A percentile compares a stretch with the other conserved stretches of the same genome.
Evolutionary conservation across 2,329 filamentous ascomycete species (phyloP).

Genomic region (Biscogniauxia sp.): DNA sequence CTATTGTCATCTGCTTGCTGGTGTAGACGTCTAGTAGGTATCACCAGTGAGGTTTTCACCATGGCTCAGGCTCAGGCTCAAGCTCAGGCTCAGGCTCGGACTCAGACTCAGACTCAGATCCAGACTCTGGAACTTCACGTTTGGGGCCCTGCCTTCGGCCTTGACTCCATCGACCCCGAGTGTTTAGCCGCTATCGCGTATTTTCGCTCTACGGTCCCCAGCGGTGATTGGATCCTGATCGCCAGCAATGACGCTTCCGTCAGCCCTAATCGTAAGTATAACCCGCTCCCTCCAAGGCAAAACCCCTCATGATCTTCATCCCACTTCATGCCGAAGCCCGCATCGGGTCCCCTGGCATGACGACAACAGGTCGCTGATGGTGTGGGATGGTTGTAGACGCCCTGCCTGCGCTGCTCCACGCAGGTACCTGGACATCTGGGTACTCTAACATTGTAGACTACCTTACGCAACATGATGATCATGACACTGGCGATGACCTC

Average conservation of each 20-base stretch:
- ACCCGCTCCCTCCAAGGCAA: conserved; percentile 12
- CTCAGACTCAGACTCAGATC: not conserved
- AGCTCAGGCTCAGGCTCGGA: conserved; percentile 23
- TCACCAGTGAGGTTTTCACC: not conserved
- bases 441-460: conserved; percentile 61
- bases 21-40: not conserved
- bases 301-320: conserved; percentile 7
- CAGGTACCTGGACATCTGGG: conserved; percentile 54
- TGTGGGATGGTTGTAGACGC: conserved; percentile 39
- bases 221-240: conserved; percentile 65
- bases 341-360: not conserved
- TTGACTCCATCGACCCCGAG: conserved; percentile 88
- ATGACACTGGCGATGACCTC: conserved; percentile 41
- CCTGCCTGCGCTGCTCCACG: conserved; percentile 54
- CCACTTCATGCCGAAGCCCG: conserved; percentile 5
- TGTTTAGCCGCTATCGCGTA: conserved; percentile 83
- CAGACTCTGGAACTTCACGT: conserved; percentile 73
- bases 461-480: conserved; percentile 37
- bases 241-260: conserved; percentile 70
- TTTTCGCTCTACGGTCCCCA: conserved; percentile 60
- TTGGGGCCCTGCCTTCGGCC: conserved; percentile 84
- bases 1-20: too few relatives aligned
- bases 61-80: conserved; percentile 24
- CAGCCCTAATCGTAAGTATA: conserved; percentile 65
- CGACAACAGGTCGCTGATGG: conserved; percentile 20